phyloP scores from a whole-genome alignment of 1,284 basidiomycete species.

The Ganoderma sp. region DNA sequence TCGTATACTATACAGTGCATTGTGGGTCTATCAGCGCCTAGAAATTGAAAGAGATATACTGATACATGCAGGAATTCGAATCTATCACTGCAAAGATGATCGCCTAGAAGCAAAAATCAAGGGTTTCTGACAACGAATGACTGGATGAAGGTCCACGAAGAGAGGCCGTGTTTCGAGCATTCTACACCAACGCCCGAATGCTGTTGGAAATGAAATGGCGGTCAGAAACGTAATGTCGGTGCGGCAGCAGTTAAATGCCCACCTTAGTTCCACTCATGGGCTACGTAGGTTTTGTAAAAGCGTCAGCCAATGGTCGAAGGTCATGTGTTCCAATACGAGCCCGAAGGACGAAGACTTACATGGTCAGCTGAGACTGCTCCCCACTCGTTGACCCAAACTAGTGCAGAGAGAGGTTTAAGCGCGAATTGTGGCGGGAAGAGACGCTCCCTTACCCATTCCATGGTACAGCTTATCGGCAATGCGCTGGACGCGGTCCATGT shows the following conservation, averaged over 20 bases:
- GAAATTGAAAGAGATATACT: neutral
- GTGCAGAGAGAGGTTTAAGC: neutral
- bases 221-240: neutral
- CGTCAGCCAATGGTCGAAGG: neutral
- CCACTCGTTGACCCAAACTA: slow-evolving; percentile 26
- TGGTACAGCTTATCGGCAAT: slow-evolving; percentile 14
- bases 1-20: neutral
- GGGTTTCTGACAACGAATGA: slow-evolving; percentile 9
- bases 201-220: neutral
- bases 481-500: slow-evolving; percentile 15
- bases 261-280: slow-evolving; percentile 22
- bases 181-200: slow-evolving; percentile 21
- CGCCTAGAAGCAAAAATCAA: neutral
- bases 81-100: neutral
- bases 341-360: slow-evolving; percentile 9
- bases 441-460: slow-evolving; percentile 18
- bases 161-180: slow-evolving; percentile 21
- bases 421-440: neutral
- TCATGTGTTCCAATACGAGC: neutral
- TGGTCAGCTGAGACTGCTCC: slow-evolving; percentile 14
- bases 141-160: slow-evolving; percentile 24
- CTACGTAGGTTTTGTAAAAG: neutral
- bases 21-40: neutral
- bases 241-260: neutral
- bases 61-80: neutral